Evolutionary conservation across 2,329 filamentous ascomycete genomes (phyloP).

Genomic region (Colletotrichum sp.): DNA sequence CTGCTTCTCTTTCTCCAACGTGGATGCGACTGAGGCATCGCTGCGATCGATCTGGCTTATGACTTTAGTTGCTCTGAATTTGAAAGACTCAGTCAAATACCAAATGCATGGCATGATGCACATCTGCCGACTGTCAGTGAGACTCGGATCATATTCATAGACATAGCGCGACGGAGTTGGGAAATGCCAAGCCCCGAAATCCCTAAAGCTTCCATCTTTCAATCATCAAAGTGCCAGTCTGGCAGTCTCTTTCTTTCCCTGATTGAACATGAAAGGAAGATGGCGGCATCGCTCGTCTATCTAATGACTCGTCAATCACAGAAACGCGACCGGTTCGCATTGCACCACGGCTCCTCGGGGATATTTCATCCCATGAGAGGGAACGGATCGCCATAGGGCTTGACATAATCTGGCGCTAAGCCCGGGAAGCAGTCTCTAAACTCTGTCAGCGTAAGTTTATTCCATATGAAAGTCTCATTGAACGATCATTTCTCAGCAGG

Average conservation of each 20-base stretch:
- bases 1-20: too few species aligned
- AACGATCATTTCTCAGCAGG: accelerated
- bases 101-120: too few species aligned
- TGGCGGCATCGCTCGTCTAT: not conserved
- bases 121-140: not conserved
- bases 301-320: not conserved
- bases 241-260: not conserved
- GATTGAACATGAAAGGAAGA: accelerated
- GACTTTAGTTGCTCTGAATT: not conserved
- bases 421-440: not conserved
- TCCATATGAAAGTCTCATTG: not conserved
- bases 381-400: not conserved
- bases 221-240: not conserved
- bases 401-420: not conserved
- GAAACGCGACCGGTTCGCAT: not conserved
- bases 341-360: not conserved
- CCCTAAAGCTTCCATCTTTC: not conserved
- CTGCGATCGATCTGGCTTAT: too few species aligned
- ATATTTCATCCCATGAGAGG: not conserved
- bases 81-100: not conserved
- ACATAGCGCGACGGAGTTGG: not conserved
- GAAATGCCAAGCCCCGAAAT: not conserved
- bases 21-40: too few species aligned
- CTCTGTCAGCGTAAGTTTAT: not conserved
- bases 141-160: not conserved